Base-by-base conservation (phyloP, 2,329 filamentous ascomycete species). In the Paecilomyces dactylethromorphus region DNA sequence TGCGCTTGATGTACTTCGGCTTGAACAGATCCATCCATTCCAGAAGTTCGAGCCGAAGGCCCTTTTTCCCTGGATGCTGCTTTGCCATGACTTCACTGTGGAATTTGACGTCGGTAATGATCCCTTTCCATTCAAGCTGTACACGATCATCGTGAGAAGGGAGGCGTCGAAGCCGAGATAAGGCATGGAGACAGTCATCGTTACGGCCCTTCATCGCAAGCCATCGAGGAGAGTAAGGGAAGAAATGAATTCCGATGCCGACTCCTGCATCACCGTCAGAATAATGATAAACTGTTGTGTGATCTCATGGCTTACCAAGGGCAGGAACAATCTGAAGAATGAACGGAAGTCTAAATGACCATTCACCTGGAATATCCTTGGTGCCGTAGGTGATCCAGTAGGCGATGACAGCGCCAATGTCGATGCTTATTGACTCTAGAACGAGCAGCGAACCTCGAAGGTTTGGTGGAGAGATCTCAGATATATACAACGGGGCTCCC, bases 281-380 rank as follows among this genome's bases (percentile, higher is more conserved):
- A 26, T 26, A 26, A 26, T 5, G 24, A 26, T 26, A 26, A 5
- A 5, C 3, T 3, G 24, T 26, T 5, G 5, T 26, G 24, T 26
- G 5, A 5, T 26, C 24, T 26, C 24, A 26, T 26, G 32, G 12
- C 32, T 35, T 15, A 35, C 6, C 13, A 12, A 35, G 13, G 3
- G 32, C 32, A 10, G 32, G 32, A 2, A 35, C 4, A 10, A 35
- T 35, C 12, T 35, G 32, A 15, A 35, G 32, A 8, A 79, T 61
- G 63, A 81, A 81, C 0, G 79, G 79, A 0, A 81, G 68, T 29
- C 78, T 67, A 75, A 77, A 82, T 3, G 78, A 67, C 76, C 78
- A 79, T 65, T 81, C 76, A 0, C 73, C 71, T 1, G 63, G 58
- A 63, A 81, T 79, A 58, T 72, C 79, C 12, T 71, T 66, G 3